A percentile compares a stretch with the other conserved stretches of the same genome.
Evolutionary conservation across 2,329 filamentous ascomycete species (phyloP).

Genomic region (Macrophomina pseudophaseolina): DNA sequence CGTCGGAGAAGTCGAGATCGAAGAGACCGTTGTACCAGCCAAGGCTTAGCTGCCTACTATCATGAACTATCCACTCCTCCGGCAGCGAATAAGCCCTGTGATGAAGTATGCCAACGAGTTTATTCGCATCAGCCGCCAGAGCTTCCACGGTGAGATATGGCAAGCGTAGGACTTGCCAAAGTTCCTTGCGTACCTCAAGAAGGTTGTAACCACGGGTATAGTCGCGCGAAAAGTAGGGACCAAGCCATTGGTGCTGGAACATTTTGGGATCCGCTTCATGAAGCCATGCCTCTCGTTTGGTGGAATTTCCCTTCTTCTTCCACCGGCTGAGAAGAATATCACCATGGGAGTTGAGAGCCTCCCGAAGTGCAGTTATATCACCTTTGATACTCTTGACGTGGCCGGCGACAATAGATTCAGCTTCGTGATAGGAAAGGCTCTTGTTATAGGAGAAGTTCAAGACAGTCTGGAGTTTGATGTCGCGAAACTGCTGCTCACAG

Average conservation of each 20-base stretch:
- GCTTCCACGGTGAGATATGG: neutral
- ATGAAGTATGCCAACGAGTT: neutral
- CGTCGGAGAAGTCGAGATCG: neutral
- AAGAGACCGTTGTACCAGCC: neutral
- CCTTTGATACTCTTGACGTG: neutral
- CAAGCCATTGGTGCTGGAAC: neutral
- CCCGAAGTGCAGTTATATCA: neutral
- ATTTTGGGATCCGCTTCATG: neutral
- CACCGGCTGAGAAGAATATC: neutral
- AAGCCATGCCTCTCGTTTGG: neutral
- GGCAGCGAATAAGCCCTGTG: neutral
- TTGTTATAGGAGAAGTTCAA: neutral
- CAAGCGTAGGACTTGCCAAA: neutral
- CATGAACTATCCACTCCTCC: neutral
- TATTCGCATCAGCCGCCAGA: neutral
- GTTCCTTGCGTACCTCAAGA: neutral
- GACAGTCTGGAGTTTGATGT: neutral
- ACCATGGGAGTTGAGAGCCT: neutral
- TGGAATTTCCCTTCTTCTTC: neutral
- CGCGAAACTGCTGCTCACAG: neutral
- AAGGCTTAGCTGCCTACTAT: neutral
- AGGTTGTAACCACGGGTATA: neutral
- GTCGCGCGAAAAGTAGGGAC: neutral
- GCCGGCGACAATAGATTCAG: neutral
- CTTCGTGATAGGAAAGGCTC: neutral